Evolutionary conservation across 306 rosid genomes (phyloP).

Genomic region (Vigna reflexopilosa): DNA sequence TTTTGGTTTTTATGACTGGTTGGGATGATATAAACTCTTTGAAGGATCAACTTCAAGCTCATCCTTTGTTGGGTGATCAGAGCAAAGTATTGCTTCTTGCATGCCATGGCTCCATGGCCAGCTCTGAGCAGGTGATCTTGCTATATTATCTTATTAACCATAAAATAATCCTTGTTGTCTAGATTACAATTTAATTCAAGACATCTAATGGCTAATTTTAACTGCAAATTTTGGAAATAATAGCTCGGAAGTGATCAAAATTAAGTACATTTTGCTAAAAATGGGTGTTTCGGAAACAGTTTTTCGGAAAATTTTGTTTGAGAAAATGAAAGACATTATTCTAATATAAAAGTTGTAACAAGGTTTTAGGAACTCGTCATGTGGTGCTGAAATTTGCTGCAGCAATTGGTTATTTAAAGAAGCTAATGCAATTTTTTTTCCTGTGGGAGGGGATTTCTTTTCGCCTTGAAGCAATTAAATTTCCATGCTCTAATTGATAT

Average conservation of each 20-base stretch:
- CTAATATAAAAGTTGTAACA: constrained; percentile 10
- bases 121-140: constrained; percentile 87
- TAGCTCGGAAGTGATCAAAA: constrained; percentile 19
- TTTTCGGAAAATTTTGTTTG: constrained; percentile 23
- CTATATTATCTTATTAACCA: constrained; percentile 34
- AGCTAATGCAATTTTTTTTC: neutral
- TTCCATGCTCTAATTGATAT: constrained; percentile 8
- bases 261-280: constrained; percentile 5
- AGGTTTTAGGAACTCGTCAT: neutral
- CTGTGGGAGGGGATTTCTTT: constrained; percentile 1
- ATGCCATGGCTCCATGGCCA: constrained; percentile 97
- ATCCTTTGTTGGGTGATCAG: constrained; percentile 84
- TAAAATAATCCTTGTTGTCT: constrained; percentile 8
- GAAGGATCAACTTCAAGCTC: constrained; percentile 83
- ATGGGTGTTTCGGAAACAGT: constrained; percentile 1
- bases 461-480: constrained; percentile 17
- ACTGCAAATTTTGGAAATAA: constrained; percentile 25
- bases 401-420: constrained; percentile 23
- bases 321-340: constrained; percentile 23
- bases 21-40: constrained; percentile 96
- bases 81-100: constrained; percentile 75
- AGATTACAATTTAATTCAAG: constrained; percentile 30
- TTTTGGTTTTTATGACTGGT: constrained; percentile 97
- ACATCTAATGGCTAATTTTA: neutral
- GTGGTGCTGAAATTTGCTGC: neutral